Evolutionary conservation across 441 rosid genomes (phyloP).

Genomic region (Populus hybrid): DNA sequence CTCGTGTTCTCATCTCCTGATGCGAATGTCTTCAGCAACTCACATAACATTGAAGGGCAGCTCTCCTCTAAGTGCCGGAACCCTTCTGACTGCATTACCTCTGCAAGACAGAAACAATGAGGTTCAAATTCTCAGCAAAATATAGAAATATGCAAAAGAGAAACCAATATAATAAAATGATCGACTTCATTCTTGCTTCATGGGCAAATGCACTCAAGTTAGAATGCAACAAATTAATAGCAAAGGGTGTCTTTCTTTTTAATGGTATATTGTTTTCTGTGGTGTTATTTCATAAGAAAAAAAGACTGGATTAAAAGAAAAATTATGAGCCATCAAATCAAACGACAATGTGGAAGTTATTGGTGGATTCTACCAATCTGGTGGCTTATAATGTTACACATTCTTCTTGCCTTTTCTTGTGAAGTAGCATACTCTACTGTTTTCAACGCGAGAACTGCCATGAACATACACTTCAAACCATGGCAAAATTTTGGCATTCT

Average conservation of each 20-base stretch:
- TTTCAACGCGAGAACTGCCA: neutral
- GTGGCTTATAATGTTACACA: neutral
- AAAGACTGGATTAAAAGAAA: neutral
- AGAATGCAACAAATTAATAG: neutral
- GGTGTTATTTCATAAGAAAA: neutral
- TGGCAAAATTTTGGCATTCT: too few relatives aligned
- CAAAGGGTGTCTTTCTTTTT: neutral
- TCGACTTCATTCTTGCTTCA: neutral
- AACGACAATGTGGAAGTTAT: neutral
- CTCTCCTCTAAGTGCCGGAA: constrained; percentile 81
- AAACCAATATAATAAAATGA: neutral
- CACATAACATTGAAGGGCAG: constrained; percentile 79
- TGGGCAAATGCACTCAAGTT: neutral
- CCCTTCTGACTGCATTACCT: constrained; percentile 89
- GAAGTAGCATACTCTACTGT: neutral
- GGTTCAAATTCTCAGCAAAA: constrained; percentile 4
- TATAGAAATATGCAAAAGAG: neutral
- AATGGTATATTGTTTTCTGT: neutral
- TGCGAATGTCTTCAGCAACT: constrained; percentile 74
- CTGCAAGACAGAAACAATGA: constrained; percentile 42
- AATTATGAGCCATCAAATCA: neutral
- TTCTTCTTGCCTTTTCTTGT: neutral
- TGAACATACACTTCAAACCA: neutral
- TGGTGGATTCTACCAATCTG: neutral
- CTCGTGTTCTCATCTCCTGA: constrained; percentile 59